phyloP scores from a whole-genome alignment of 768 basidiomycete species.

The Panaeolus cyanescens region DNA sequence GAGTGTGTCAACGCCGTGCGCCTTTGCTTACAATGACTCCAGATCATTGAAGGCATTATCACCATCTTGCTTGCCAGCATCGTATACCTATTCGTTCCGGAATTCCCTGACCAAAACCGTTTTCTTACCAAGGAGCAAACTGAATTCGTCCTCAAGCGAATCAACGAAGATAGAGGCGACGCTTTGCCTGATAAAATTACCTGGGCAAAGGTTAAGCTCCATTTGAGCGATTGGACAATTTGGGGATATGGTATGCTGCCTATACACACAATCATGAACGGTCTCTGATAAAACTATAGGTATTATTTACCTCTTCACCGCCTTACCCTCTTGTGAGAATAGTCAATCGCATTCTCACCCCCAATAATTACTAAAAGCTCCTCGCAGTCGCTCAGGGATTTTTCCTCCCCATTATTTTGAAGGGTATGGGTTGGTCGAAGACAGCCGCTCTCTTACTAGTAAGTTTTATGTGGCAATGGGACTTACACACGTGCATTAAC shows the following conservation, averaged over 20 bases:
- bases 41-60: conserved; percentile 48
- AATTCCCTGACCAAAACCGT: conserved; percentile 48
- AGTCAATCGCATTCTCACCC: not conserved
- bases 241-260: conserved; percentile 41
- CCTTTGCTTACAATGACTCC: not conserved
- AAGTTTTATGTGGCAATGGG: not conserved
- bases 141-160: conserved; percentile 42
- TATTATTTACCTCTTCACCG: conserved; percentile 46
- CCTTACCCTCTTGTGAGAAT: conserved; percentile 41
- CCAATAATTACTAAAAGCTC: not conserved
- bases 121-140: conserved; percentile 47
- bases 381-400: conserved; percentile 41
- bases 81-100: conserved; percentile 43
- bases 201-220: conserved; percentile 33
- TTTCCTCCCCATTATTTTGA: conserved; percentile 49
- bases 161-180: conserved; percentile 52
- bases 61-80: conserved; percentile 41
- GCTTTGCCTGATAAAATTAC: conserved; percentile 45
- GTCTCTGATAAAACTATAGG: conserved; percentile 22
- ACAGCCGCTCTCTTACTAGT: conserved; percentile 37
- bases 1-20: not conserved
- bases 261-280: not conserved
- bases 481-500: not conserved
- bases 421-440: conserved; percentile 43
- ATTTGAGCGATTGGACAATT: conserved; percentile 47